Evolutionary conservation across 2,329 filamentous ascomycete genomes (phyloP).

Genomic region (Penicillium sp.): DNA sequence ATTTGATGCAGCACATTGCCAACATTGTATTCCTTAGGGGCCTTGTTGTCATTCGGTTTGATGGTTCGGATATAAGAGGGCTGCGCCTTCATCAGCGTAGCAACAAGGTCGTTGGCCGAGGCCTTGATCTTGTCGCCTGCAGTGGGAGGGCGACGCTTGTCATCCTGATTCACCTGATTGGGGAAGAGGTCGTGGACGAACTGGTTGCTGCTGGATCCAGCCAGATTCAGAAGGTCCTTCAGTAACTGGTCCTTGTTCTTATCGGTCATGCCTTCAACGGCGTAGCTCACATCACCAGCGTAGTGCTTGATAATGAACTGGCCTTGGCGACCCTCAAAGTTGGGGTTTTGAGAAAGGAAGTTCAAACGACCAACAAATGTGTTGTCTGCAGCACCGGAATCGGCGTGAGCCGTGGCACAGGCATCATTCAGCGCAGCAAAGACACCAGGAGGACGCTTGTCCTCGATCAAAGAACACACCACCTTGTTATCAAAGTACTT

Average conservation of each 20-base stretch:
- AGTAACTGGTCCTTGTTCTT: constrained; percentile 98
- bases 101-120: constrained; percentile 91
- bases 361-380: constrained; percentile 94
- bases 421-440: constrained; percentile 97
- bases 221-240: constrained; percentile 87
- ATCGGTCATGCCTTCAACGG: constrained; percentile 94
- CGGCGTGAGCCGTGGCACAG: constrained; percentile 96
- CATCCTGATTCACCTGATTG: constrained; percentile 90
- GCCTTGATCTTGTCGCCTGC: constrained; percentile 94
- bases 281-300: constrained; percentile 93
- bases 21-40: constrained; percentile 85
- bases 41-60: constrained; percentile 99
- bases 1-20: constrained; percentile 96
- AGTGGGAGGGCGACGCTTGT: constrained; percentile 88
- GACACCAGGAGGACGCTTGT: constrained; percentile 82
- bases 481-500: constrained; percentile 99
- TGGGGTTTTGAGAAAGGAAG: constrained; percentile 80
- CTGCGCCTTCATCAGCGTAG: constrained; percentile 94
- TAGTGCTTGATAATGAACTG: constrained; percentile 99
- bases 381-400: constrained; percentile 88
- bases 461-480: constrained; percentile 95
- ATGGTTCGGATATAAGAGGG: constrained; percentile 98
- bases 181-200: constrained; percentile 92
- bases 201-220: constrained; percentile 76
- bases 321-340: constrained; percentile 87